A percentile compares a stretch with the other conserved stretches of the same genome.
Evolutionary conservation across 768 basidiomycete species (phyloP).

Genomic region (Galerina sulciceps): DNA sequence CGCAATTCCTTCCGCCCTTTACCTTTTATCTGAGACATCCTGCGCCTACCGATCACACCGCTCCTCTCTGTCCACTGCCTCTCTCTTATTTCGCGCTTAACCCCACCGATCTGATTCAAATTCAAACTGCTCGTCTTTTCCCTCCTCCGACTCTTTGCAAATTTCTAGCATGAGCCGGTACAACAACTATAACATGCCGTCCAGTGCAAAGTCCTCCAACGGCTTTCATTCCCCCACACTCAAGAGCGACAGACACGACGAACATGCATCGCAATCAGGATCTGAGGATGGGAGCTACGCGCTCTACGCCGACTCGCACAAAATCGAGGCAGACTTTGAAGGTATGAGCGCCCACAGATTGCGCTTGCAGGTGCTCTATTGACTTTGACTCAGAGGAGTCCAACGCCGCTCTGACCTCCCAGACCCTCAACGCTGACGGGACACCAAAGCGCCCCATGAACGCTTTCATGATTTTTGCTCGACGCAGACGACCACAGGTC

Average conservation of each 20-base stretch:
- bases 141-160: constrained; percentile 13
- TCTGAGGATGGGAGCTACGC: constrained; percentile 58
- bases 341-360: constrained; percentile 33
- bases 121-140: constrained; percentile 14
- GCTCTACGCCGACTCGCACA: constrained; percentile 38
- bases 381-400: constrained; percentile 31
- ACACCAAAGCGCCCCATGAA: constrained; percentile 93
- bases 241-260: constrained; percentile 39
- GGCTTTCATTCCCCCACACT: constrained; percentile 24
- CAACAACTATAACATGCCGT: constrained; percentile 18
- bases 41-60: constrained; percentile 42
- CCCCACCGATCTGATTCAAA: constrained; percentile 11
- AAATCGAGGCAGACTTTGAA: constrained; percentile 48
- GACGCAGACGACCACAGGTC: constrained; percentile 80
- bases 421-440: constrained; percentile 84
- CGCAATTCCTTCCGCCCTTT: constrained; percentile 48
- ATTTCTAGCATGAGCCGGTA: constrained; percentile 32
- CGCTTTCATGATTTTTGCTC: constrained; percentile 93
- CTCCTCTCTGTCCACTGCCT: constrained; percentile 22
- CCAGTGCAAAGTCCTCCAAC: constrained; percentile 26
- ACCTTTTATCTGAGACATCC: constrained; percentile 45
- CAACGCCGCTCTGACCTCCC: constrained; percentile 61
- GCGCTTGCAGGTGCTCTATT: neutral
- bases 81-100: constrained; percentile 9
- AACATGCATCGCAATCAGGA: constrained; percentile 55